Base-by-base conservation (phyloP, 306 rosid species). In the Hippophae rhamnoides region DNA sequence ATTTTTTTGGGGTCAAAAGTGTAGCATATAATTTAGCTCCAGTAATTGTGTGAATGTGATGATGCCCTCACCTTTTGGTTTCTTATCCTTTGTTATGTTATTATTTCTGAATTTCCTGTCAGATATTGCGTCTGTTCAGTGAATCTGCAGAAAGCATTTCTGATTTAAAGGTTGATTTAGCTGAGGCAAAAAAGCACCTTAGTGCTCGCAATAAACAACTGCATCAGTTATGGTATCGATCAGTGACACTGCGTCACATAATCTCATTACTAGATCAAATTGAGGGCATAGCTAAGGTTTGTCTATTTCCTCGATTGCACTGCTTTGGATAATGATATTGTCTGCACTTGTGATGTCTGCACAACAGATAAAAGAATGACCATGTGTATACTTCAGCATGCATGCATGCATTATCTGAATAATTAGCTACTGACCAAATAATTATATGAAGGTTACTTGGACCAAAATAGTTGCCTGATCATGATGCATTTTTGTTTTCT, bases 181-280 rank as follows among this genome's bases (percentile, higher is more conserved):
- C 82, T 5, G 97, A 89, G 71, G 89, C 99, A 47, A 93, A 89
- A 75, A 84, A 63, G 67, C 80, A 71, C 55, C 88, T 93, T 56
- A 93, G 99, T 77, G 88, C 82, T 40, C 99, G 95, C 79, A 93
- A 69, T 74, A 93, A 93, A 69, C 99, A 93, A 65, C 80, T 93
- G 75, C 99, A 93, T 80, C 99, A 93, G 80, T 76, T 93, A 70
- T 93, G 99, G 99, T 89, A 86, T 78, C 97, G 97, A 46, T 93
- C 99, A 3, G 99, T 93, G 63, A 93, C 97, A 9, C 61, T 93
- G 82, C 94, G 97, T 52, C 90, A 93, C 79, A 93, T 93, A 65
- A 93, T 93, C 75, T 80, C 99, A 69, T 79, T 93, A 56, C 79
- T 89, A 77, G 99, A 93, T 86, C 99, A 93, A 86, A 93, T 93